phyloP scores from a whole-genome alignment of 2,329 filamentous ascomycete species.

The Malbranchea zuffiana region DNA sequence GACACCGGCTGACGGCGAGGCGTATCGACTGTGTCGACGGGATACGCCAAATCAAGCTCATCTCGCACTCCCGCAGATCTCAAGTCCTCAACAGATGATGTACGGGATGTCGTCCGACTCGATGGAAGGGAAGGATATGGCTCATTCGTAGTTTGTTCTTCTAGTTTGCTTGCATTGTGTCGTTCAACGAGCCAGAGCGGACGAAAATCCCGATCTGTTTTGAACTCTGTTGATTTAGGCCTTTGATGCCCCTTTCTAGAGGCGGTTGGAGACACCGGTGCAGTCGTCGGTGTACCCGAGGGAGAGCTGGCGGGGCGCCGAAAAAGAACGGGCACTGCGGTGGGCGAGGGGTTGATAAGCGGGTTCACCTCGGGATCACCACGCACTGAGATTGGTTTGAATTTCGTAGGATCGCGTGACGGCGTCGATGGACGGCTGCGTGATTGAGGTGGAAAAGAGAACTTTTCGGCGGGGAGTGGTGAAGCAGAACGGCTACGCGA shows the following conservation, averaged over 20 bases:
- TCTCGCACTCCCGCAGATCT: slow-evolving; percentile 16
- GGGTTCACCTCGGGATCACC: slow-evolving; percentile 19
- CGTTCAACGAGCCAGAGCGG: slow-evolving; percentile 74
- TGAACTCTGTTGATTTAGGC: slow-evolving; percentile 43
- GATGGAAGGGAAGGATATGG: slow-evolving; percentile 41
- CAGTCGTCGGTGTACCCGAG: slow-evolving; percentile 24
- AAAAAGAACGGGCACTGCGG: slow-evolving; percentile 47
- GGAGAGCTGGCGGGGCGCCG: slow-evolving; percentile 39
- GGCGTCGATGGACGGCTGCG: slow-evolving; percentile 28
- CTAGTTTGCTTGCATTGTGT: slow-evolving; percentile 36
- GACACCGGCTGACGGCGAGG: slow-evolving; percentile 20
- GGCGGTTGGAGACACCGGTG: slow-evolving; percentile 32
- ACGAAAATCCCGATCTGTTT: slow-evolving; percentile 54
- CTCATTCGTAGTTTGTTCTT: slow-evolving; percentile 31
- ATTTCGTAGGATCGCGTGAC: slow-evolving; percentile 15
- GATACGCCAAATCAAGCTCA: slow-evolving; percentile 15
- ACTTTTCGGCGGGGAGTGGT: slow-evolving; percentile 22
- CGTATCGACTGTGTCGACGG: slow-evolving; percentile 4
- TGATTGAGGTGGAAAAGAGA: slow-evolving; percentile 23
- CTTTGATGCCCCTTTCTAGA: slow-evolving; percentile 35
- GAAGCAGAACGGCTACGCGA: slow-evolving; percentile 28
- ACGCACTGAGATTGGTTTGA: slow-evolving; percentile 23
- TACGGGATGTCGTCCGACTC: slow-evolving; percentile 40
- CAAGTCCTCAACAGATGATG: slow-evolving; percentile 37
- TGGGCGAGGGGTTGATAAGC: slow-evolving; percentile 36